Evolutionary conservation across 768 basidiomycete genomes (phyloP).

Genomic region (Lentinula detonsa): DNA sequence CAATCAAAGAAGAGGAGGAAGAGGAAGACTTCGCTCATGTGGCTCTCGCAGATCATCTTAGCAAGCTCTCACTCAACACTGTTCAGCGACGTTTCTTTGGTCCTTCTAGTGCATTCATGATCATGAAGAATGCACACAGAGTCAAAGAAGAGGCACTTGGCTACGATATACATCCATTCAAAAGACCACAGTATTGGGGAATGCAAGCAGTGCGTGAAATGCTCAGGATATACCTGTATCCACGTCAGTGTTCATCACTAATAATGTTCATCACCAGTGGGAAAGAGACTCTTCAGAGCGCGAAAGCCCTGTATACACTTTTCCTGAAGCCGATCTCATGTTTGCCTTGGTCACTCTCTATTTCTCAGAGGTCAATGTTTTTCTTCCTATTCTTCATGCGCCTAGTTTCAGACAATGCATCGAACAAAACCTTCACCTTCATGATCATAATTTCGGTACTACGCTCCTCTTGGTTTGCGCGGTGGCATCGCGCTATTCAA

Average conservation of each 20-base stretch:
- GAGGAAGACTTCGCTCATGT: conserved; percentile 27
- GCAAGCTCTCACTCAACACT: conserved; percentile 21
- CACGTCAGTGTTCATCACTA: not conserved
- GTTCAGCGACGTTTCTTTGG: conserved; percentile 8
- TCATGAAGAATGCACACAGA: conserved; percentile 6
- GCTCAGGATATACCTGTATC: not conserved
- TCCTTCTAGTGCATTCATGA: conserved; percentile 6
- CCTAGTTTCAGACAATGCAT: conserved; percentile 34
- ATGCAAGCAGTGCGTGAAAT: conserved; percentile 4
- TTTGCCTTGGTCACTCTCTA: conserved; percentile 39
- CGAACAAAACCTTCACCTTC: conserved; percentile 26
- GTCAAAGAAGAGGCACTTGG: conserved; percentile 1
- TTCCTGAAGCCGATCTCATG: conserved; percentile 32
- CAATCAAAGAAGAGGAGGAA: conserved; percentile 14
- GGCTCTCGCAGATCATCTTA: conserved; percentile 24
- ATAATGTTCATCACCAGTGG: conserved; percentile 5
- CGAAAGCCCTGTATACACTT: conserved; percentile 14
- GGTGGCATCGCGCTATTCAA: conserved; percentile 35
- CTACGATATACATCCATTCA: not conserved
- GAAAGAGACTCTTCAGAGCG: conserved; percentile 1
- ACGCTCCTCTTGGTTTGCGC: conserved; percentile 45
- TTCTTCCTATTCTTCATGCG: conserved; percentile 37
- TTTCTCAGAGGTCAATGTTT: conserved; percentile 35
- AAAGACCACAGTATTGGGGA: conserved; percentile 7
- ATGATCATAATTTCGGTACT: conserved; percentile 30